Conservation (phyloP, 1,139 yeast species). For the Pichia sp. region DNA sequence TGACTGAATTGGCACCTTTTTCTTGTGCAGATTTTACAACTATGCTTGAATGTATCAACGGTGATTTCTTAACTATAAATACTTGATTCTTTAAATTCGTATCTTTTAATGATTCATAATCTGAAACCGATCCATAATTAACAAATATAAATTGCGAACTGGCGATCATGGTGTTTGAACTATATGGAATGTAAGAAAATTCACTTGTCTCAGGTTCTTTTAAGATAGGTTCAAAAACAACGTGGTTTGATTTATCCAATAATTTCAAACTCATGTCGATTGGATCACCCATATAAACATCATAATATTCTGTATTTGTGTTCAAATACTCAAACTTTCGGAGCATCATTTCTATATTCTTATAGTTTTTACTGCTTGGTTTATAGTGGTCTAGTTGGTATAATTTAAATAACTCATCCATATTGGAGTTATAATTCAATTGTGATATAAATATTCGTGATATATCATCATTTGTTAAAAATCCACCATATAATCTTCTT, state of each 20-base stretch:
- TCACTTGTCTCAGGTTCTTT: conserved; percentile 55
- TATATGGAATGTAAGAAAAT: conserved; percentile 32
- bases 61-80: conserved; percentile 25
- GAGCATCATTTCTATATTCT: conserved; percentile 29
- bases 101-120: conserved; percentile 23
- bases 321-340: conserved; percentile 20
- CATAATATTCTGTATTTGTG: conserved; percentile 51
- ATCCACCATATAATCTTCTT: conserved; percentile 63
- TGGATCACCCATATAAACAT: conserved; percentile 50
- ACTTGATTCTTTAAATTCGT: conserved; percentile 26
- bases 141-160: conserved; percentile 26
- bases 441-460: conserved; percentile 42
- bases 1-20: conserved; percentile 29
- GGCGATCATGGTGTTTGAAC: conserved; percentile 31
- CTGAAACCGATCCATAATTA: conserved; percentile 31
- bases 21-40: conserved; percentile 30
- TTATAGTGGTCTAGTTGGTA: conserved; percentile 34
- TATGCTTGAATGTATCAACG: conserved; percentile 26
- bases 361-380: conserved; percentile 37
- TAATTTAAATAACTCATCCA: conserved; percentile 32
- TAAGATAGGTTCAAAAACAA: conserved; percentile 34
- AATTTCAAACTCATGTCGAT: conserved; percentile 42
- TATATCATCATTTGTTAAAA: conserved; percentile 56
- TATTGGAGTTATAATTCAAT: conserved; percentile 29
- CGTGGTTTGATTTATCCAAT: conserved; percentile 26